These are phyloP conservation scores for Prosopis cineraria DNA, from an alignment of 306 rosid genomes.

Conservation along the genomic window DNA sequence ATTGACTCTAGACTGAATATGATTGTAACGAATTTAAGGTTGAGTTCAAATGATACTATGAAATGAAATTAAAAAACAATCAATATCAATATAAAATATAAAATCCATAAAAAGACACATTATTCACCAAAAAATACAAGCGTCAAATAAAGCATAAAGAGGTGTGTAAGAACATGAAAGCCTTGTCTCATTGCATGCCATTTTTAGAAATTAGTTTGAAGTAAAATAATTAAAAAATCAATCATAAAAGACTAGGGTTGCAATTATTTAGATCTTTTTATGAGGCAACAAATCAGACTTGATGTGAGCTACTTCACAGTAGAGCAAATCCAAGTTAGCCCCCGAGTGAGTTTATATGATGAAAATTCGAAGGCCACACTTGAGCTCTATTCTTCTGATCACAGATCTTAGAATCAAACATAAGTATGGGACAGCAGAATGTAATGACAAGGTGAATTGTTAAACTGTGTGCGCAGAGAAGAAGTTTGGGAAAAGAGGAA, in stretches of 20 bases:
- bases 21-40: neutral
- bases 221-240: neutral
- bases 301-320: neutral
- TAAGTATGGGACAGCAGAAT: conserved; percentile 6
- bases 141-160: neutral
- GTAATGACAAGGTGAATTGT: conserved; percentile 10
- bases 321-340: conserved; percentile 9
- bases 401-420: conserved; percentile 10
- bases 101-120: neutral
- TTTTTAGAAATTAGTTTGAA: neutral
- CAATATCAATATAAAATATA: neutral
- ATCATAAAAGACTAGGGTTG: neutral
- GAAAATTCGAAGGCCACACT: neutral
- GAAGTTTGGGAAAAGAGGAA: conserved; percentile 67
- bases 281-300: neutral
- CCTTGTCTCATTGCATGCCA: neutral
- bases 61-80: neutral
- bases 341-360: neutral
- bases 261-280: neutral
- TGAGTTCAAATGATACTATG: neutral
- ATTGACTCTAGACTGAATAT: conserved; percentile 16
- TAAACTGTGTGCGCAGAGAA: conserved; percentile 58
- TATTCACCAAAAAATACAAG: too few relatives aligned
- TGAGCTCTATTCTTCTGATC: conserved; percentile 15
- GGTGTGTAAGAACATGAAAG: neutral